A percentile compares a stretch with the other conserved stretches of the same genome.
Conservation (phyloP, 192 early-diverging fungal species). For the Diversispora epigaea region DNA sequence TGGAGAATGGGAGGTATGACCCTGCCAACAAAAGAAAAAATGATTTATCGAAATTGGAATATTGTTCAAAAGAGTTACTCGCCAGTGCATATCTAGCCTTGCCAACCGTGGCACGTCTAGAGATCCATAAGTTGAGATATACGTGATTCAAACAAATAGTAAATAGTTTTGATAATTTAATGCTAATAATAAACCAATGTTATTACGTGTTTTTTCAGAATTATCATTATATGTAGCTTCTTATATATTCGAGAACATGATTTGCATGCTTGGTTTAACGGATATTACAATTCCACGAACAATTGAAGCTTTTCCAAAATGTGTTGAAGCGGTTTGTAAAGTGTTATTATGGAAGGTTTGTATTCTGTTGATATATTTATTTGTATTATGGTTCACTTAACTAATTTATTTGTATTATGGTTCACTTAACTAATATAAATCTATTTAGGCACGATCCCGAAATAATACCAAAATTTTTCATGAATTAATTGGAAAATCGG, state of each 20-base stretch:
- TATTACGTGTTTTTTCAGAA: not conserved
- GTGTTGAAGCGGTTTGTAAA: not conserved
- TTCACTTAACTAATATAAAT: not conserved
- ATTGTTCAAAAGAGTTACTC: slow-evolving; percentile 7
- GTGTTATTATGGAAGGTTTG: slow-evolving; percentile 13
- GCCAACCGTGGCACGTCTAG: not conserved
- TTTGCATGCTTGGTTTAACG: slow-evolving; percentile 4
- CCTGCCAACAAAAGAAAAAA: not conserved
- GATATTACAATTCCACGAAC: slow-evolving; percentile 13
- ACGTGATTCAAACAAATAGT: slow-evolving; percentile 18
- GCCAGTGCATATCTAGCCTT: not conserved
- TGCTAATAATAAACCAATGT: not conserved
- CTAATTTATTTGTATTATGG: not conserved
- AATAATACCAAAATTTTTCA: slow-evolving; percentile 4
- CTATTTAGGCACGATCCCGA: not conserved
- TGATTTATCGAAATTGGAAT: slow-evolving; percentile 17
- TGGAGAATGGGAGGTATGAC: not conserved
- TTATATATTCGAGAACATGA: not conserved
- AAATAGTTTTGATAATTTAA: not conserved
- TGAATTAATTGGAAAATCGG: slow-evolving; percentile 1
- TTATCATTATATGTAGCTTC: too few species aligned
- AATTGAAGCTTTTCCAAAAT: slow-evolving; percentile 2
- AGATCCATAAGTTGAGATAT: slow-evolving; percentile 12
- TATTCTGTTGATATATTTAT: not conserved
- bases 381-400: too few species aligned